Base-by-base conservation (phyloP, 2,329 filamentous ascomycete genomes). In the Xylariaceae sp. region DNA sequence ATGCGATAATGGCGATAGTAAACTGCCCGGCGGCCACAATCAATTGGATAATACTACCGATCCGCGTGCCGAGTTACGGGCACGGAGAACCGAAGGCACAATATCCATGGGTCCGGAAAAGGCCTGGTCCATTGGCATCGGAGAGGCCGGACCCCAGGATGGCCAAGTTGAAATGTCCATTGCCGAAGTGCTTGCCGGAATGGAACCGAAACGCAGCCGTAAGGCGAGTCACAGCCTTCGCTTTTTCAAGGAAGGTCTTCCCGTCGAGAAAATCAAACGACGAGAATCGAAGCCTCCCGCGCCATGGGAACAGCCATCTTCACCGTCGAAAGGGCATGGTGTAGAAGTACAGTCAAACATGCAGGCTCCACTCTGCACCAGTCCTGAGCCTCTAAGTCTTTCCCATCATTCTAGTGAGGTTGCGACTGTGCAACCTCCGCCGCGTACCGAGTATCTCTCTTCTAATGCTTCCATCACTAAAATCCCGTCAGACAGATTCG, bases 141-240 rank as follows among this genome's bases (percentile, higher is more conserved):
- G 75, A 7, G 77, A 81, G 55, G 71, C 77, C 49, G 78, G 80
- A 56, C 76, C 77, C 50, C 71, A 76, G 60, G 78, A 82, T 62
- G 84, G 84, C 0, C 76, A 84, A 64, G 84, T 87, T 5, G 84
- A 87, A 65, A 83, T 85, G 69, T 86, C 83, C n/a, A 82, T 87
- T 54, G 78, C 82, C 4, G 83, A 86, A 63, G 82, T 82, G 34
- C 77, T 87, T 68, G 79, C 82, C 15, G 83, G 84, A 2, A 75
- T 81, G n/a, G 84, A 87, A 66, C 83, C 78, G 48, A 86, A 82
- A 51, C 82, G 85, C 56, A 89, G 85, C 67, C 82, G 85, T 65
- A 88, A 88, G 72, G 82, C 85, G 45, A 88, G 84, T 67, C 85
- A 88, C 71, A 86, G 83, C 64, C 74, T 88, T 59, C 79, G 85